These are phyloP conservation scores for Candida mesenterica DNA, from an alignment of 1,139 yeast species.

Conservation along the genomic window DNA sequence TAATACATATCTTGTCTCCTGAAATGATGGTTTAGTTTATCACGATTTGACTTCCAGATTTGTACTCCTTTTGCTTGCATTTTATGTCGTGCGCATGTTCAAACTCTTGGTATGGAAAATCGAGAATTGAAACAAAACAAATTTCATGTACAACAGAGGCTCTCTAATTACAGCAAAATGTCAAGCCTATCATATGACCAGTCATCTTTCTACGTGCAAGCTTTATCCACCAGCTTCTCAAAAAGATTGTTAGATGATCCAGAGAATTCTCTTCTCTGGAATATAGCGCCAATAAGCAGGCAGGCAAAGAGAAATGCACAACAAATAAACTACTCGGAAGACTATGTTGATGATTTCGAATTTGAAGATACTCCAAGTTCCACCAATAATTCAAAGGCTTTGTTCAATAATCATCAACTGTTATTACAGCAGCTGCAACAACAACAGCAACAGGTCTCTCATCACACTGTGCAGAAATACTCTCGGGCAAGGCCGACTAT, in stretches of 20 bases:
- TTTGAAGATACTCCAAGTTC: conserved; percentile 50
- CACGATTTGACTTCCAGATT: background rate
- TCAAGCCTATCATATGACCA: conserved; percentile 14
- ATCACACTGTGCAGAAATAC: conserved; percentile 28
- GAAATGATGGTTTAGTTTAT: background rate
- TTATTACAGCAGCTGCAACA: conserved; percentile 13
- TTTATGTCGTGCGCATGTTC: background rate
- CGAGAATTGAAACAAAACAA: too few species aligned
- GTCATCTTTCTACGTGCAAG: conserved; percentile 17
- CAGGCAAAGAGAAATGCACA: conserved; percentile 73
- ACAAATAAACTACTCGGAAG: conserved; percentile 81
- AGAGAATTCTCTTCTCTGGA: conserved; percentile 57
- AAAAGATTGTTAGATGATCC: conserved; percentile 46
- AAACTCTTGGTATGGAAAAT: too few species aligned
- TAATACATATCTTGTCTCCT: background rate
- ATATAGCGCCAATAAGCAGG: conserved; percentile 71
- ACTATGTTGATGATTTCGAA: conserved; percentile 60
- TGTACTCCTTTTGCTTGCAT: too few species aligned
- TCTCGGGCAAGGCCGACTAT: conserved; percentile 37
- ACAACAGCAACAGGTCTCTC: conserved; percentile 22
- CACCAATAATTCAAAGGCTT: conserved; percentile 15
- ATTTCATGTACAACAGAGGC: too few species aligned
- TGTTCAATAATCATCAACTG: conserved; percentile 4
- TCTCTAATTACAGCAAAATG: conserved; percentile 10
- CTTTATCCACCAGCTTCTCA: conserved; percentile 17